These are phyloP conservation scores for Symbiotaphrina buchneri DNA, from an alignment of 495 filamentous ascomycete genomes.

Conservation along the genomic window DNA sequence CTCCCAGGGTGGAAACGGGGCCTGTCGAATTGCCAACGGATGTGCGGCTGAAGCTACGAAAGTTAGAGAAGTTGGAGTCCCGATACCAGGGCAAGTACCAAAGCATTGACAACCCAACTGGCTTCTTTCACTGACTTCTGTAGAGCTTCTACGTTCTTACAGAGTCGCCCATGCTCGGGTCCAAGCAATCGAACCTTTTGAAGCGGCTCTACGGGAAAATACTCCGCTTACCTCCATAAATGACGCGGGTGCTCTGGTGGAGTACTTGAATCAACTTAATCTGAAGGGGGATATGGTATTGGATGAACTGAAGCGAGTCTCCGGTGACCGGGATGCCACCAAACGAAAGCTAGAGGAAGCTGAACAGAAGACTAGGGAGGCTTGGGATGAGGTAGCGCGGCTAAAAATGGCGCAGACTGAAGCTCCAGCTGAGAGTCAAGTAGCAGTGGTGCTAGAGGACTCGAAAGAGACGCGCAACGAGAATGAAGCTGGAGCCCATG, in stretches of 20 bases:
- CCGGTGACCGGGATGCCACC: constrained; percentile 55
- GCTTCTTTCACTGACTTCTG: constrained; percentile 1
- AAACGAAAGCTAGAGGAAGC: constrained; percentile 54
- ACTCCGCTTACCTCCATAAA: constrained; percentile 74
- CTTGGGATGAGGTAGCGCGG: constrained; percentile 25
- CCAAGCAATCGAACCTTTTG: constrained; percentile 73
- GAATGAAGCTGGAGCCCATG: neutral
- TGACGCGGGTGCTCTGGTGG: constrained; percentile 66
- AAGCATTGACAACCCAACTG: neutral
- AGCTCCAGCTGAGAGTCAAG: constrained; percentile 1
- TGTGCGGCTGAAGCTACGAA: constrained; percentile 43
- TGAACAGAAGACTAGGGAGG: constrained; percentile 36
- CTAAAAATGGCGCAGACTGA: constrained; percentile 17
- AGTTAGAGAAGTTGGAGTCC: constrained; percentile 67
- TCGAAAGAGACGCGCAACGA: too few species aligned
- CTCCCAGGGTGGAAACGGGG: too few species aligned
- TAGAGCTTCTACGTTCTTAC: constrained; percentile 81
- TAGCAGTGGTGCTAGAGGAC: neutral
- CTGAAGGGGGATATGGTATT: constrained; percentile 73
- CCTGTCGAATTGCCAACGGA: constrained; percentile 49
- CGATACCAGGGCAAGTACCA: constrained; percentile 51
- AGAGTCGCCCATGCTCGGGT: constrained; percentile 71
- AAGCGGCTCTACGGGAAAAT: constrained; percentile 71
- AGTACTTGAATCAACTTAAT: constrained; percentile 83
- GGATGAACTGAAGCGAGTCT: constrained; percentile 78